Conservation (phyloP, 208 protist genomes). For the Perkinsela sp. region DNA sequence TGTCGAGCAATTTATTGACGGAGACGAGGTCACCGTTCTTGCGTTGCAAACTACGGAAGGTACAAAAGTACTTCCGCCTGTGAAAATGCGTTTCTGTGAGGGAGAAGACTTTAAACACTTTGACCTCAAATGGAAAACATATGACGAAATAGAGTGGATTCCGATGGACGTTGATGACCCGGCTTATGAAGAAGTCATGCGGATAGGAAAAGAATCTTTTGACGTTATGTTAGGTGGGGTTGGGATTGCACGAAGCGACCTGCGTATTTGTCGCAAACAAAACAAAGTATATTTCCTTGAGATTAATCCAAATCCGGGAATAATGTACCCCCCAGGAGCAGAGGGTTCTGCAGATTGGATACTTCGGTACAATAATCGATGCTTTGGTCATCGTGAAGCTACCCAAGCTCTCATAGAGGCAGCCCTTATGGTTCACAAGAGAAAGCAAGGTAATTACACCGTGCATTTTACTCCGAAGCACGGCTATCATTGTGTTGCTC, state of each 20-base stretch:
- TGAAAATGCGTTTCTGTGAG: conserved; percentile 47
- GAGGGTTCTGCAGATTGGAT: conserved; percentile 64
- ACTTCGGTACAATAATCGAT: conserved; percentile 17
- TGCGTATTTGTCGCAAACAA: conserved; percentile 32
- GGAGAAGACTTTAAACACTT: conserved; percentile 56
- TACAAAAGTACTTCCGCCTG: conserved; percentile 44
- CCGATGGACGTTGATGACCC: conserved; percentile 28
- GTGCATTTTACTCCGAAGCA: conserved; percentile 17
- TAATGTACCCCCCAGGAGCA: conserved; percentile 53
- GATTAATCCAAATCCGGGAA: conserved; percentile 63
- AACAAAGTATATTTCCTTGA: conserved; percentile 42
- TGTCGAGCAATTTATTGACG: conserved; percentile 56
- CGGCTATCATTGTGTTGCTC: conserved; percentile 23
- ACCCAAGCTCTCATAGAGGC: conserved; percentile 36
- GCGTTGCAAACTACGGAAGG: conserved; percentile 19
- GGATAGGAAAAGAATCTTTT: conserved; percentile 42
- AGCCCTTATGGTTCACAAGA: conserved; percentile 11
- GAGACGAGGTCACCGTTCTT: conserved; percentile 44
- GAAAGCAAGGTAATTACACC: conserved; percentile 13
- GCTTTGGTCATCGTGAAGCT: conserved; percentile 34
- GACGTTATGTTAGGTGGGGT: conserved; percentile 49
- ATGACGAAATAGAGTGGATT: conserved; percentile 18
- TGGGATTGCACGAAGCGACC: conserved; percentile 48
- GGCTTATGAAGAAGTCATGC: conserved; percentile 22
- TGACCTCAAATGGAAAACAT: conserved; percentile 52